Evolutionary conservation across 2,329 filamentous ascomycete genomes (phyloP).

Genomic region (Stagonosporopsis rhizophila): DNA sequence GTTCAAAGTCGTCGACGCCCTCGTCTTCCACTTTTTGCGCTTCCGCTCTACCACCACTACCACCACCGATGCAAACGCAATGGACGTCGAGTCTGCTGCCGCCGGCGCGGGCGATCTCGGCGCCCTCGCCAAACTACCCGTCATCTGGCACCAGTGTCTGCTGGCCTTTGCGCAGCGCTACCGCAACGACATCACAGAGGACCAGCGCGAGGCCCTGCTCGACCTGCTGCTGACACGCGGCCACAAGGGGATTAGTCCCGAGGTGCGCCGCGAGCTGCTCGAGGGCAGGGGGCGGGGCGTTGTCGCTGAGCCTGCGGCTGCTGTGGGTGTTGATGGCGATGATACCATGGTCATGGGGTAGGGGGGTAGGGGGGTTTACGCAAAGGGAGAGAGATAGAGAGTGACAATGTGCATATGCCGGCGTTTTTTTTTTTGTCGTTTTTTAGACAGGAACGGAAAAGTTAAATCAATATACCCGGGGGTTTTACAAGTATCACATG

Average conservation of each 20-base stretch:
- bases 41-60: conserved; percentile 78
- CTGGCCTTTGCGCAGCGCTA: conserved; percentile 93
- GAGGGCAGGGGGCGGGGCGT: conserved; percentile 87
- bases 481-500: too few species aligned
- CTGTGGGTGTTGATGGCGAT: conserved; percentile 73
- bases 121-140: conserved; percentile 74
- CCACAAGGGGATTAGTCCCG: conserved; percentile 87
- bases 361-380: too few species aligned
- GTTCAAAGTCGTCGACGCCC: conserved; percentile 89
- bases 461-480: too few species aligned
- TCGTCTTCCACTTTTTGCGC: conserved; percentile 96
- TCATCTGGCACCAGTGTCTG: conserved; percentile 95
- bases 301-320: conserved; percentile 63
- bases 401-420: background rate
- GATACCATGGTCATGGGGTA: conserved; percentile 82
- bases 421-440: too few species aligned
- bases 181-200: conserved; percentile 93
- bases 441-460: too few species aligned
- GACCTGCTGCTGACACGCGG: conserved; percentile 86
- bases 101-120: conserved; percentile 48
- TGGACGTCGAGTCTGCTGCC: conserved; percentile 51
- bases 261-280: conserved; percentile 86
- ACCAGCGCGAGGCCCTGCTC: conserved; percentile 87
- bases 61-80: conserved; percentile 65
- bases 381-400: too few species aligned